Base-by-base conservation (phyloP, 257 asterid species). In the Solanum chaucha region DNA sequence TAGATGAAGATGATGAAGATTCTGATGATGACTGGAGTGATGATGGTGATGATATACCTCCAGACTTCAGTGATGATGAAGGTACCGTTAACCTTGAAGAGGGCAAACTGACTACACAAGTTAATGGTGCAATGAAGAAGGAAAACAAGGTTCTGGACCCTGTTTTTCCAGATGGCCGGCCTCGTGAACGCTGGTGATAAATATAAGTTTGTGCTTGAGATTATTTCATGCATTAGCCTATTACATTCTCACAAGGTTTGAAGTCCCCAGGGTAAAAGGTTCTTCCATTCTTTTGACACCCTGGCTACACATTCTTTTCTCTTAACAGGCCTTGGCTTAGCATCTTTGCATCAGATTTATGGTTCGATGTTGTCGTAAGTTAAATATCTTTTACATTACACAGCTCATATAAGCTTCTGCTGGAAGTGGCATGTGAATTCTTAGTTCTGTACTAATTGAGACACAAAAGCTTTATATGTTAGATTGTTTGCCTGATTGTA, bases 131-230 rank as follows among this genome's bases (percentile, higher is more conserved):
- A 67, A 88, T 10, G 82, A 88, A 87, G 89, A 89, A 89, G 74
- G 93, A 91, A 55, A 94, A 86, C 24, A 93, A 90, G 80, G 92
- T 86, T 90, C 91, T 91, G 59, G 90, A 10, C 82, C 97, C 98
- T 38, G 93, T 92, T 84, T 92, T 93, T 85, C 99, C 99, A 9
- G 99, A 97, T 92, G 99, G 98, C 61, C 93, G 95, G 81, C 93
- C 92, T 35, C 93, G 99, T 90, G 99, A 97, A 86, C 97, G 98
- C 74, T 97, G 99, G 99, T 97, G 84, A 90, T 87, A 87, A 36
- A 68, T 48, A 24, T 19, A 32, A 17, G 48, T 67, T 32, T 48
- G 87, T 81, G 74, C 24, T 61, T 72, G 35, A 78, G 35, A 64
- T 58, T 81, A 38, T 44, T 84, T 85, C 15, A 40, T 36, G 71